Evolutionary conservation across 495 filamentous ascomycete species (phyloP), one percentile per base, ranked within the genome.

Genomic region (Bombardia bombarda): DNA sequence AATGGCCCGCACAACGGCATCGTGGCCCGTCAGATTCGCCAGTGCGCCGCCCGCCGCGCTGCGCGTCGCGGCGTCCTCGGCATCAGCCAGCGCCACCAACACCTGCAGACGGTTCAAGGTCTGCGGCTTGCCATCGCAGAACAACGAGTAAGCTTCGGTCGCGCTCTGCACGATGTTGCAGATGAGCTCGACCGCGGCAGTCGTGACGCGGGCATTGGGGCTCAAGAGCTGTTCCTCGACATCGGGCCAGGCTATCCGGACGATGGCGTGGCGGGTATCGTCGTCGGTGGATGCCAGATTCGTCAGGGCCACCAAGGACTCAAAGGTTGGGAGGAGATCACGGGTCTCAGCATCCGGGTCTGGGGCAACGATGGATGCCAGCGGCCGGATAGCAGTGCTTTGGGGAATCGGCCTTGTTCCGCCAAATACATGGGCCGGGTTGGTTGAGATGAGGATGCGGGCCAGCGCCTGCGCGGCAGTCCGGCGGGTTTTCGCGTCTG

Each of bases 131-230:
- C 82, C 86, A 50, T 88, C 56, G 32, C 40, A 52, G 24, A 50
- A 94, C 33, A 85, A 75, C 28, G 81, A 73, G 9, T 88, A 63
- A 2, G 87, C 86, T 3, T 78, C 65, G 28, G 44, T 35, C n/a
- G 86, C 77, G 36, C 76, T 80, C 41, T 83, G 82, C 64, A 89
- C 84, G 37, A 98, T 70, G 53, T 98, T 98, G 66, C 92, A 98
- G 35, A 96, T 67, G 14, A 98, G 73, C 64, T 98, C 90, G 22
- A 84, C 83, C 2, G 86, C 77, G 12, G 90, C 92, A 10, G 89
- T 84, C 34, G 84, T 83, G 34, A 98, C 75, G 35, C 81, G 67
- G n/a, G 69, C 51, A 56, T 90, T 90, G 35, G 74, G 76, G 21
- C 79, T 83, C 4, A 97, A 75, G 3, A 96, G 69, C 13, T 88